A percentile compares a stretch with the other conserved stretches of the same genome.
phyloP scores from a whole-genome alignment of 2,329 filamentous ascomycete species.

The Alternaria longipes region DNA sequence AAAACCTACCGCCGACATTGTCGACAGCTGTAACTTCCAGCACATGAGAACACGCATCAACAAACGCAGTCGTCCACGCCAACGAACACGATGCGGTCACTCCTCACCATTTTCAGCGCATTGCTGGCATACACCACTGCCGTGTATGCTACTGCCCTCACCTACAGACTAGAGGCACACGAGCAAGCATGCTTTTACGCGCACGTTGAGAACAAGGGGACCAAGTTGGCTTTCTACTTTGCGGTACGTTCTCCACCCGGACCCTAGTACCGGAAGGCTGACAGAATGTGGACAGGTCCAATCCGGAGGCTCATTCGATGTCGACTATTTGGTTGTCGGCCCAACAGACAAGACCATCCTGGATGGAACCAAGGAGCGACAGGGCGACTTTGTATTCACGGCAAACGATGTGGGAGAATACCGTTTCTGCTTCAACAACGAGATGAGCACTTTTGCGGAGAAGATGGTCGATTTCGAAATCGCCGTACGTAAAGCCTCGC shows the following conservation, averaged over 20 bases:
- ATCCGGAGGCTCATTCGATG: conserved; percentile 97
- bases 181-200: conserved; percentile 97
- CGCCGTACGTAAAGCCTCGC: conserved; percentile 67
- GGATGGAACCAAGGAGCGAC: conserved; percentile 87
- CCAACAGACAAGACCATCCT: conserved; percentile 83
- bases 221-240: conserved; percentile 98
- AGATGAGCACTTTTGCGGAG: conserved; percentile 97
- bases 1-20: conserved; percentile 37
- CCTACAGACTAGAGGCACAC: conserved; percentile 88
- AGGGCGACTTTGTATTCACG: conserved; percentile 98
- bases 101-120: conserved; percentile 57
- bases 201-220: conserved; percentile 76
- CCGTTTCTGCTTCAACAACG: conserved; percentile 97
- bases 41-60: conserved; percentile 16
- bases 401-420: conserved; percentile 89
- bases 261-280: background rate
- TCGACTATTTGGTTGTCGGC: conserved; percentile 89
- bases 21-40: conserved; percentile 44
- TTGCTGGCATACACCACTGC: conserved; percentile 75
- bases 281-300: conserved; percentile 72
- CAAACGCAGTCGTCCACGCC: conserved; percentile 21
- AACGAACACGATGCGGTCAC: conserved; percentile 46
- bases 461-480: conserved; percentile 99
- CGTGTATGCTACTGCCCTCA: conserved; percentile 87
- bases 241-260: conserved; percentile 69